phyloP scores from a whole-genome alignment of 2,329 filamentous ascomycete genomes.

The Claviceps paspali region DNA sequence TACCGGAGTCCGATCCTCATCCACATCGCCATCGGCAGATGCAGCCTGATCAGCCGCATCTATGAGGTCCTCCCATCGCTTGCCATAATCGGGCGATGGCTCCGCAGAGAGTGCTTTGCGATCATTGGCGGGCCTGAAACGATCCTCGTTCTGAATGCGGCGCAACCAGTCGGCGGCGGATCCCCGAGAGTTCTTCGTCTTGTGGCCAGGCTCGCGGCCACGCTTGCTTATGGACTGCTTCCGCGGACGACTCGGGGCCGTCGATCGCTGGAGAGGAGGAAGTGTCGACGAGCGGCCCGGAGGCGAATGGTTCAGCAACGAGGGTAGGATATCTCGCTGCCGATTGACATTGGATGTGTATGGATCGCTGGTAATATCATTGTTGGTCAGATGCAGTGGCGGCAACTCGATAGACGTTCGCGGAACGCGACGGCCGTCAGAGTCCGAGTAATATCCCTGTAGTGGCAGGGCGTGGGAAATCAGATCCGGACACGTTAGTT shows the following conservation, averaged over 20 bases:
- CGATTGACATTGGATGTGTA: conserved; percentile 38
- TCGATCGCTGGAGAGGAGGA: conserved; percentile 62
- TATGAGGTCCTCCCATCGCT: conserved; percentile 92
- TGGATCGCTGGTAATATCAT: conserved; percentile 58
- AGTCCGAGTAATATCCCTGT: conserved; percentile 55
- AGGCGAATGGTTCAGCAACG: conserved; percentile 66
- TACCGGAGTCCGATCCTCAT: conserved; percentile 83
- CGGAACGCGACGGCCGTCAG: conserved; percentile 47
- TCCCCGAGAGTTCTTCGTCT: conserved; percentile 57
- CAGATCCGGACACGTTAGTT: conserved; percentile 4
- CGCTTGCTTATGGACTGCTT: conserved; percentile 80
- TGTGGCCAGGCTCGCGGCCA: conserved; percentile 60
- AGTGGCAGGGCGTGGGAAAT: not conserved
- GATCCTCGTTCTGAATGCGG: conserved; percentile 43
- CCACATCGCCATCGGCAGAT: conserved; percentile 78
- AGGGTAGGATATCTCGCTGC: conserved; percentile 64
- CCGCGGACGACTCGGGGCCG: conserved; percentile 57
- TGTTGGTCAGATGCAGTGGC: conserved; percentile 42
- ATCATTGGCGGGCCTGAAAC: conserved; percentile 51
- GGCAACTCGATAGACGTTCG: conserved; percentile 60
- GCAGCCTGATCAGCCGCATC: conserved; percentile 62
- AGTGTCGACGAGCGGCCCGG: conserved; percentile 78
- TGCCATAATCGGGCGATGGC: conserved; percentile 66
- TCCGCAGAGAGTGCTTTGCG: conserved; percentile 80
- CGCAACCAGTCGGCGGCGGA: conserved; percentile 54